Conservation (phyloP, 2,329 filamentous ascomycete genomes). For the Diplodia intermedia region DNA sequence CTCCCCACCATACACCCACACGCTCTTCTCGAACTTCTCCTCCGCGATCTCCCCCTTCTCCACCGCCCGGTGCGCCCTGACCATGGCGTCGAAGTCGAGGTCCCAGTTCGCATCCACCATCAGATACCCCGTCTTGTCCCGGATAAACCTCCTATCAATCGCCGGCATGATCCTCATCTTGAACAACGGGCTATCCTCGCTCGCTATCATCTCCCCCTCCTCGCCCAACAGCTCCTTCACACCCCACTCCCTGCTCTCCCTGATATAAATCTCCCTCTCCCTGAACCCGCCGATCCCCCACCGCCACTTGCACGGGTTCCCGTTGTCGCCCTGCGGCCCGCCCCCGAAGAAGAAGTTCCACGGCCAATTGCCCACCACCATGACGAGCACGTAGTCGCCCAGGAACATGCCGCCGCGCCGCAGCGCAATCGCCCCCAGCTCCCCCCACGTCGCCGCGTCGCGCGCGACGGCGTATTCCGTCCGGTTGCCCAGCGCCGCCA, state of each 20-base stretch:
- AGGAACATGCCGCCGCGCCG: conserved; percentile 70
- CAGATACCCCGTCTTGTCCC: conserved; percentile 84
- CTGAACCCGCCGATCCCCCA: conserved; percentile 72
- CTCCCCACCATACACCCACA: conserved; percentile 54
- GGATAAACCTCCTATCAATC: conserved; percentile 69
- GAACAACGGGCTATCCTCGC: conserved; percentile 62
- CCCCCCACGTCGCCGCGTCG: conserved; percentile 58
- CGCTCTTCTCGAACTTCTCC: conserved; percentile 73
- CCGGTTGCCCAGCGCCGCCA: conserved; percentile 68
- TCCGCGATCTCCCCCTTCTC: conserved; percentile 66
- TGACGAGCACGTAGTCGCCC: conserved; percentile 69
- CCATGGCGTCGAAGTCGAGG: conserved; percentile 83
- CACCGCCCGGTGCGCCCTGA: conserved; percentile 72
- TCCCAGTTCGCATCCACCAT: conserved; percentile 88
- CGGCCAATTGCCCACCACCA: conserved; percentile 56
- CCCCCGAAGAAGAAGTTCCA: conserved; percentile 61
- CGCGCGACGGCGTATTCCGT: conserved; percentile 72
- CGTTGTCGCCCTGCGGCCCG: conserved; percentile 55
- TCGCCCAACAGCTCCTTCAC: conserved; percentile 61
- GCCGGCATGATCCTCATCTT: conserved; percentile 70
- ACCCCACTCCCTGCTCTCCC: conserved; percentile 78
- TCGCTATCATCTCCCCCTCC: conserved; percentile 47
- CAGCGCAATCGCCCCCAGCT: conserved; percentile 64
- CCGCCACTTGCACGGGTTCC: conserved; percentile 74
- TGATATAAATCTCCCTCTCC: conserved; percentile 80